phyloP scores from a whole-genome alignment of 192 early-diverging fungal species.

The Entomortierella parvispora region DNA sequence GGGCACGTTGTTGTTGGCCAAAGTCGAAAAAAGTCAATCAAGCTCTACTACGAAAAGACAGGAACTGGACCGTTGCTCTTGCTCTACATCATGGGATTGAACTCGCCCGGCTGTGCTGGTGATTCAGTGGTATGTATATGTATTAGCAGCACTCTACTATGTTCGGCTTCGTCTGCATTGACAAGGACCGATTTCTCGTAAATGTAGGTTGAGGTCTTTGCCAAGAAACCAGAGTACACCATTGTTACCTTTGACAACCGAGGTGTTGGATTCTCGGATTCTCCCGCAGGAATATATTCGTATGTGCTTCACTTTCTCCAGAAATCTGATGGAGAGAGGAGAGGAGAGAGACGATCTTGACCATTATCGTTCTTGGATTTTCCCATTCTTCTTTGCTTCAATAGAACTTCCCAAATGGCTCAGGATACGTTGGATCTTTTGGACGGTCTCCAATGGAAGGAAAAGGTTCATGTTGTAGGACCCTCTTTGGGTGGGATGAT shows the following conservation, averaged over 20 bases:
- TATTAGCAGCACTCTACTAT: too few species aligned
- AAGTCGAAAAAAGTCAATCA: slow-evolving; percentile 42
- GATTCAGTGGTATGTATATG: background rate
- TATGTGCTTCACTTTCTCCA: slow-evolving; percentile 8
- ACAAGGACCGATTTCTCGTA: too few species aligned
- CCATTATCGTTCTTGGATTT: too few species aligned
- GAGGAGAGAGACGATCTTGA: too few species aligned
- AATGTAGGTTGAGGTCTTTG: slow-evolving; percentile 69
- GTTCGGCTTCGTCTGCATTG: too few species aligned
- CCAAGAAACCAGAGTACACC: slow-evolving; percentile 66
- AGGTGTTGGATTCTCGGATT: slow-evolving; percentile 72
- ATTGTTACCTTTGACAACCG: slow-evolving; percentile 84
- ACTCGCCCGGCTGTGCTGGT: background rate
- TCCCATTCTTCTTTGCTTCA: background rate
- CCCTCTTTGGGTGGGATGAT: slow-evolving; percentile 88
- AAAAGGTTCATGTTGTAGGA: slow-evolving; percentile 75
- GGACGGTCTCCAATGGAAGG: slow-evolving; percentile 72
- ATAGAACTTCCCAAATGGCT: slow-evolving; percentile 75
- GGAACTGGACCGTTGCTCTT: slow-evolving; percentile 72
- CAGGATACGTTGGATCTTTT: slow-evolving; percentile 71
- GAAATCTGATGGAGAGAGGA: too few species aligned
- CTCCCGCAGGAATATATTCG: slow-evolving; percentile 57
- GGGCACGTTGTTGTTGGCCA: slow-evolving; percentile 46
- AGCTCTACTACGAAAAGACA: slow-evolving; percentile 80
- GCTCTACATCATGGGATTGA: slow-evolving; percentile 75